Base-by-base conservation (phyloP, 345 rosid species). In the Populus deltoides region DNA sequence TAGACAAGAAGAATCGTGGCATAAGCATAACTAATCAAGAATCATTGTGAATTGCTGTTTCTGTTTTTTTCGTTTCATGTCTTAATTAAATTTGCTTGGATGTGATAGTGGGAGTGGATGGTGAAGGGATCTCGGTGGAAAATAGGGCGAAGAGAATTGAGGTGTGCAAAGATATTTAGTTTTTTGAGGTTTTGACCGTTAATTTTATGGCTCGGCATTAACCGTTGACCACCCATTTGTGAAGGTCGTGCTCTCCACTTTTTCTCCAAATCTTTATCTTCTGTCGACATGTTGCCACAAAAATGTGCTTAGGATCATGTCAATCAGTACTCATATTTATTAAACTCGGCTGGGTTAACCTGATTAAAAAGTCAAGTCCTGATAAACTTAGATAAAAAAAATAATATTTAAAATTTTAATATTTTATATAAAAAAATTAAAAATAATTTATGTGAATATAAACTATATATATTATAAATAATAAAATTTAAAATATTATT, bases 1-100 rank as follows among this genome's bases (percentile, higher is more conserved):
- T 20, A 72, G 70, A 49, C 57, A 66, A 22, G 76, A 36, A 70
- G 83, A 72, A 78, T 66, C 71, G 25, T 35, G 55, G 78, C n/a
- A 75, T 20, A 39, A 79, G 8, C 7, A 61, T 24, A 39, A 16
- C n/a, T 29, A 31, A 73, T 33, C 3, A 29, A 33, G 65, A 13
- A 11, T 5, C 25, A 85, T 51, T 39, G 83, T 36, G 78, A 79
- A 71, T 66, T 63, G 74, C 68, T 45, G 71, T 74, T 57, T 3
- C 12, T 59, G 33, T 33, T 68, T 33, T 27, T 68, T 45, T 47
- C 16, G 33, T 57, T 45, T 71, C 16, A 38, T 57, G 75, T 66
- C 27, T 76, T 81, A 51, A 25, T 80, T 47, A 69, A 76, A 31
- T 70, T 69, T 78, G 74, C 70, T 76, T 75, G 80, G 78, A 78